Base-by-base conservation (phyloP, 1,284 basidiomycete genomes). In the Cryptococcus amylolentus region DNA sequence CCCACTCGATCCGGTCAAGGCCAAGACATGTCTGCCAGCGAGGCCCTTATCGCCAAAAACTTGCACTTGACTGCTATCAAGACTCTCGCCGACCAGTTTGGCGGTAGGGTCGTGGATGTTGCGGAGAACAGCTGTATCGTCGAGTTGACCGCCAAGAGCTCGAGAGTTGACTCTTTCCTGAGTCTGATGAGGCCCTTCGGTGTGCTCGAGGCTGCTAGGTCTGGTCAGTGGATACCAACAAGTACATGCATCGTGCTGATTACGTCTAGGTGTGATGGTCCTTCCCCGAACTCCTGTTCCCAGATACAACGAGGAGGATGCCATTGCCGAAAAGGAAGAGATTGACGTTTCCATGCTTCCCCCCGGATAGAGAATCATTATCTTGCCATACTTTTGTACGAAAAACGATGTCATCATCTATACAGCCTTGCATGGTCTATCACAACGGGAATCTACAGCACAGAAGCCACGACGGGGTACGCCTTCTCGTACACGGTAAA, bases 121-220 rank as follows among this genome's bases (percentile, higher is more conserved):
- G 90, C 89, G 76, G 90, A 94, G 75, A 87, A 95, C 70, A 89
- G 87, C 70, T 87, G 95, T 48, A 97, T 98, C 62, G 89, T 98
- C 48, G 95, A 99, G 81, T 80, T 98, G 77, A 88, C 88, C 23
- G 96, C 89, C 50, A 98, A 98, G 82, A 91, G 89, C 52, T 81
- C 82, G 44, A 83, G 95, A 43, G 89, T 98, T 51, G 90, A 98
- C 71, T 91, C 92, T 18, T 98, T 98, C 81, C 80, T 98, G 68
- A 87, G 85, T 65, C 81, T 99, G 47, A 81, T 98, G 64, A 87
- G 93, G 73, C 95, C 95, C 5, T 99, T 95, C 72, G 96, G 96
- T 46, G 85, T 98, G 54, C 82, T 98, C 52, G 95, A 98, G 80
- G 88, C 90, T 47, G 91, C 93, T 20, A 80, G 93, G 52, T 93